Base-by-base conservation (phyloP, 192 early-diverging fungal genomes). In the Umbelopsis vinacea region DNA sequence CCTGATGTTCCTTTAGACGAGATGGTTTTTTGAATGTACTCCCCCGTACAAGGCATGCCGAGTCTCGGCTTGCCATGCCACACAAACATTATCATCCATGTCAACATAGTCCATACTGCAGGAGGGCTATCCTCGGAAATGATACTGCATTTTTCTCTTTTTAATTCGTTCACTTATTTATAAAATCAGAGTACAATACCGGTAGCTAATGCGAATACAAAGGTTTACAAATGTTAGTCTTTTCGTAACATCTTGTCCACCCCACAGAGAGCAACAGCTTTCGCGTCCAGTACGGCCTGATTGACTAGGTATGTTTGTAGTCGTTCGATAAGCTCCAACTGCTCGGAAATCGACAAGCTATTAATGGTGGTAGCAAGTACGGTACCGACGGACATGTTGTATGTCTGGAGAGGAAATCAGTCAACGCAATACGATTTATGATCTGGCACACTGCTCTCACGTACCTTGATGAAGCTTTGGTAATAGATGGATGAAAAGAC, bases 401-500 rank as follows among this genome's bases (percentile, higher is more conserved):
- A 68, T 0, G 70, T 72, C 75, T 79, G 71, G 23, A 9, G 53
- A 54, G 11, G 14, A 6, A 6, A 54, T 12, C 9, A 22, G 21
- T 12, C 22, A 54, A 14, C n/a, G 6, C 6, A 12, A 0, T 43
- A 43, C 5, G 6, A 43, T 7, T 12, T 43, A 6, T 43, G 8
- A 43, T 43, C 40, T 11, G 1, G 5, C 17, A 50, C n/a, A 50
- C 1, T 6, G 15, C 7, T 71, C 71, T 5, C 67, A 73, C 7
- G 17, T 48, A 91, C 86, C 82, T 92, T 92, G 73, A 93, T 90
- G 63, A 98, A 98, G 67, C 89, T 92, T 68, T 89, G 84, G 74
- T 92, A 95, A 78, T 98, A 97, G 75, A 96, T 89, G 77, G 91
- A 92, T 45, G 95, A 91, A 76, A 98, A 97, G 38, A 93, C 81